Evolutionary conservation across 768 basidiomycete species (phyloP).

Genomic region (Lentinula detonsa): DNA sequence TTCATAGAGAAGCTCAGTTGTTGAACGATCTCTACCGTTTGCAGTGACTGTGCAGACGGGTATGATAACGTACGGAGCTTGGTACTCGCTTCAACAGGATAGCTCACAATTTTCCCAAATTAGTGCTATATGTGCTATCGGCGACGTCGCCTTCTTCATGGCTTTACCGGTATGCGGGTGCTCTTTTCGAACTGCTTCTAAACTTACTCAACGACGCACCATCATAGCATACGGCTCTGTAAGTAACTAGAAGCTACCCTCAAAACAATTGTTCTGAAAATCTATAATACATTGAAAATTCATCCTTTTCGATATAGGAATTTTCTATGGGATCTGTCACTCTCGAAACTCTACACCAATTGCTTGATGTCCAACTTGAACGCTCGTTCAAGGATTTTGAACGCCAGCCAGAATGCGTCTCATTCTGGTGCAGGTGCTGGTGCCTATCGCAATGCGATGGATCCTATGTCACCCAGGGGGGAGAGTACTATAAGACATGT

Average conservation of each 20-base stretch:
- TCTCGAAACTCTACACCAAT: conserved; percentile 44
- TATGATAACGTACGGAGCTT: conserved; percentile 3
- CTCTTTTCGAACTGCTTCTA: background rate
- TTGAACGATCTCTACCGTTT: background rate
- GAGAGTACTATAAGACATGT: background rate
- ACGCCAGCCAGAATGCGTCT: background rate
- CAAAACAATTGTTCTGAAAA: background rate
- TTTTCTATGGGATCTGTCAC: conserved; percentile 43
- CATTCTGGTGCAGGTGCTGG: background rate
- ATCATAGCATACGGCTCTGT: conserved; percentile 40
- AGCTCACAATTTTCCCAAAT: background rate
- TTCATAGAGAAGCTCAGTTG: background rate
- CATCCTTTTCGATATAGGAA: conserved; percentile 21
- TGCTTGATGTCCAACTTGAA: conserved; percentile 44
- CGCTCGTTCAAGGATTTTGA: conserved; percentile 23
- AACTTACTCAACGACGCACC: background rate
- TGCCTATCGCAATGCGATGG: background rate
- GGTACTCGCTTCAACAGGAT: background rate
- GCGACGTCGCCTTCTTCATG: conserved; percentile 36
- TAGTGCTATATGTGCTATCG: conserved; percentile 33
- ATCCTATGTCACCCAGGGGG: background rate
- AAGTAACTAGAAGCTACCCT: conserved; percentile 10
- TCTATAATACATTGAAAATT: too few relatives aligned
- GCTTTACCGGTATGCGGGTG: conserved; percentile 25
- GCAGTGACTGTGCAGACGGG: conserved; percentile 5